Base-by-base conservation (phyloP, 305 asterid species). In the Fraxinus platypoda region DNA sequence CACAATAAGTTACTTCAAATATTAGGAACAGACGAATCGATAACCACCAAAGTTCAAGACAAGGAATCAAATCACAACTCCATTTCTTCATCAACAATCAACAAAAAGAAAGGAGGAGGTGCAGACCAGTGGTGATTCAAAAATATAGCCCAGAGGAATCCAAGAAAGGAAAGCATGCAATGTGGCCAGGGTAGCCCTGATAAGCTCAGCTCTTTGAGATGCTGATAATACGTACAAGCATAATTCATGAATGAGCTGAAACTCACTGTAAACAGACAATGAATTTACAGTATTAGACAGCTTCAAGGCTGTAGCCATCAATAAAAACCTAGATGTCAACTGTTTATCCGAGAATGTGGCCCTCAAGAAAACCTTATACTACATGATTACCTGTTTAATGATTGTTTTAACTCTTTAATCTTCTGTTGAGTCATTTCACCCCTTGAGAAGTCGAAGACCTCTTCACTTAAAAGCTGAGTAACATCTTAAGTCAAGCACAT, bases 351-450 rank as follows among this genome's bases (percentile, higher is more conserved):
- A 43, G 57, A 25, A 83, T 38, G 77, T 13, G 71, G 57, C 73
- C 62, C 34, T 64, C 5, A 17, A 35, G 57, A 4, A 78, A 74
- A 81, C 34, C 75, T 26, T 31, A 77, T 54, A 12, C 52, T 19
- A 66, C 46, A 78, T 13, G 21, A 25, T 43, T 86, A 95, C 99
- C 99, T 97, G 93, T 97, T 94, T 80, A 97, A 74, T 5, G 99
- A 94, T 81, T 93, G 91, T 79, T 97, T 97, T 80, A 97, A 93
- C 88, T 96, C 99, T 86, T 92, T 96, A 75, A 96, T 96, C 94
- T 96, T 96, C 86, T 85, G 99, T 75, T 97, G 99, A 78, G 99
- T 97, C 99, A 97, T 92, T 90, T 95, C 98, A 85, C 99, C 99
- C 88, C 99, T 93, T 41, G 99, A 97, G 95, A 97, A 97, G 89